Percentiles rank a stretch among this genome's conserved stretches.
These are phyloP conservation scores for Mycena haematopus DNA, from an alignment of 768 basidiomycete species.

Conservation along the genomic window DNA sequence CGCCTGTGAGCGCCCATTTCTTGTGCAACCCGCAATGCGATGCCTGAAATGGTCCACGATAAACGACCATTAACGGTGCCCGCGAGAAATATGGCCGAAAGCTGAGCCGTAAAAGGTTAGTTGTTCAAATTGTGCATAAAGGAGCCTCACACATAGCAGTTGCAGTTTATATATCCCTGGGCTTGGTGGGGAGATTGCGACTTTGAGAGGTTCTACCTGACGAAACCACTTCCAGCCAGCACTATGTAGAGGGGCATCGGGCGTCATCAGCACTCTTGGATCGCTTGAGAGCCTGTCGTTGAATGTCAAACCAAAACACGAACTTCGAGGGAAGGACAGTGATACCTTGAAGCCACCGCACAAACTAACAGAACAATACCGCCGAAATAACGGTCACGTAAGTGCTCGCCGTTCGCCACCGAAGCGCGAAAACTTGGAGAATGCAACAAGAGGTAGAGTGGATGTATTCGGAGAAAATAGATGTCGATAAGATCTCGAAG, in stretches of 20 bases:
- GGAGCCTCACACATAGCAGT: constrained; percentile 4
- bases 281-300: no score
- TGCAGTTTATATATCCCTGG: constrained; percentile 5
- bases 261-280: constrained; percentile 40
- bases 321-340: neutral
- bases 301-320: neutral
- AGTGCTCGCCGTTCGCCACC: no score
- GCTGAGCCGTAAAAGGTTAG: neutral
- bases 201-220: constrained; percentile 74
- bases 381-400: constrained; percentile 62
- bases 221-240: constrained; percentile 66
- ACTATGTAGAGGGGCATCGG: constrained; percentile 47
- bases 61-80: neutral
- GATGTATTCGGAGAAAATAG: no score
- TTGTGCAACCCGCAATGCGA: constrained; percentile 18
- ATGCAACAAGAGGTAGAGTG: no score
- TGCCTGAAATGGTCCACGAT: neutral
- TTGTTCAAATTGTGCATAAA: neutral
- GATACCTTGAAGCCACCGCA: constrained; percentile 51
- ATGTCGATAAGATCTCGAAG: no score
- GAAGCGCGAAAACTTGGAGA: no score
- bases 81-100: constrained; percentile 6
- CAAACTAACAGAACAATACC: constrained; percentile 68
- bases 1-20: constrained; percentile 16
- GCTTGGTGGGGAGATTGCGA: constrained; percentile 31